phyloP scores from a whole-genome alignment of 139 green algal species.

The Yamagishiella unicocca region DNA sequence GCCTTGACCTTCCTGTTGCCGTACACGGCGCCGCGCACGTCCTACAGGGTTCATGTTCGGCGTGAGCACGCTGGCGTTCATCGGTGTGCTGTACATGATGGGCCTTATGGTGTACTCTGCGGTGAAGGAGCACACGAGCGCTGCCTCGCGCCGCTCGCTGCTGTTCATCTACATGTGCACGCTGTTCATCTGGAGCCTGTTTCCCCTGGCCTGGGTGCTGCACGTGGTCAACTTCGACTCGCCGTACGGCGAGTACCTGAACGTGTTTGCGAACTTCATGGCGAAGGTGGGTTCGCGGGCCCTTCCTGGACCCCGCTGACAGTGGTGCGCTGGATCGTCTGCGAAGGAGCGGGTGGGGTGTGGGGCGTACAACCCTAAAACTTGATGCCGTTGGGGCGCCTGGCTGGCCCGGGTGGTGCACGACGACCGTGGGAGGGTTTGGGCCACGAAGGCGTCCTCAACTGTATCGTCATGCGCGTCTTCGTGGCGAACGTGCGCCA shows the following conservation, averaged over 20 bases:
- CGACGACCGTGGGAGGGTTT: too few species aligned
- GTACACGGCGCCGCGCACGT: too few species aligned
- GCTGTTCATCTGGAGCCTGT: slow-evolving; percentile 53
- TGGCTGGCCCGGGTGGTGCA: too few species aligned
- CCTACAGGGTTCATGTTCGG: slow-evolving; percentile 43
- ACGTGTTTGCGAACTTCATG: slow-evolving; percentile 55
- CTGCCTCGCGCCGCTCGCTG: slow-evolving; percentile 1
- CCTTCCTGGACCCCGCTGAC: too few species aligned
- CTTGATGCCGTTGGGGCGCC: too few species aligned
- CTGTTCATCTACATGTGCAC: slow-evolving; percentile 62
- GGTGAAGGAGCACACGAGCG: slow-evolving; percentile 26
- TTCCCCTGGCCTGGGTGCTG: slow-evolving; percentile 48
- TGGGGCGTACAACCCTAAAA: too few species aligned
- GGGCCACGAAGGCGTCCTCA: too few species aligned
- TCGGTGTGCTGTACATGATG: slow-evolving; percentile 53
- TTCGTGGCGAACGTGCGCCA: too few species aligned
- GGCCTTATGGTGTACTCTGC: slow-evolving; percentile 49
- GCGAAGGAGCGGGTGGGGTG: too few species aligned
- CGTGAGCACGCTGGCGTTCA: slow-evolving; percentile 21
- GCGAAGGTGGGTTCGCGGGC: slow-evolving; percentile 39
- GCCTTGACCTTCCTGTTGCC: too few species aligned
- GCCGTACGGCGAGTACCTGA: slow-evolving; percentile 31
- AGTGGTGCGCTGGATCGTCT: too few species aligned
- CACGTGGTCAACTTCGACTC: neutral
- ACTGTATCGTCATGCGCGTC: too few species aligned